phyloP scores from a whole-genome alignment of 164 flowering plant genomes.

The Piper betle region DNA sequence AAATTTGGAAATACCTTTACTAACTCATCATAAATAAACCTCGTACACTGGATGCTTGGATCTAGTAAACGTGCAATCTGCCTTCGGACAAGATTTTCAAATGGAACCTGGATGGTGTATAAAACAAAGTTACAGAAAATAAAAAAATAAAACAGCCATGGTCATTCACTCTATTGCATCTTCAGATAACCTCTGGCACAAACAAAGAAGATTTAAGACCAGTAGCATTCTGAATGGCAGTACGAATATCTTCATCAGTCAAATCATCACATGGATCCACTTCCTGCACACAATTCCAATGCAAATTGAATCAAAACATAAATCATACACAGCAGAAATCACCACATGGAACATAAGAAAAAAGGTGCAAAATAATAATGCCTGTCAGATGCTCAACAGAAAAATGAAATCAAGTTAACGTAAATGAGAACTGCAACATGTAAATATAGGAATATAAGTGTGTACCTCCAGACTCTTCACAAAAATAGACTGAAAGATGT shows the following conservation, averaged over 20 bases:
- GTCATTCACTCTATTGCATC: background rate
- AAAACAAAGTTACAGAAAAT: background rate
- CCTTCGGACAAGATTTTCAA: constrained; percentile 82
- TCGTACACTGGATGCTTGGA: constrained; percentile 95
- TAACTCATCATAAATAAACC: constrained; percentile 82
- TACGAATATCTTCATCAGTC: constrained; percentile 89
- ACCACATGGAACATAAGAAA: too few relatives aligned
- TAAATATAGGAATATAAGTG: background rate
- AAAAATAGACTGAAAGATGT: constrained; percentile 82
- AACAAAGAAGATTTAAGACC: constrained; percentile 84
- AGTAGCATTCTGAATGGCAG: constrained; percentile 95
- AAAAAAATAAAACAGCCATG: constrained; percentile 24
- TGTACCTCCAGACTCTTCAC: constrained; percentile 92
- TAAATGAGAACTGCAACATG: background rate
- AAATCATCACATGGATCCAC: constrained; percentile 98
- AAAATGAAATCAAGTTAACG: background rate
- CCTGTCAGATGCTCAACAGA: background rate
- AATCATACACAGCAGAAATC: background rate
- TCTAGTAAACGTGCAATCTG: constrained; percentile 85
- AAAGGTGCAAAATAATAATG: too few relatives aligned
- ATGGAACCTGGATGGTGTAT: constrained; percentile 48
- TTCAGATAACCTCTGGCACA: constrained; percentile 70
- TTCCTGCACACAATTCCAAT: constrained; percentile 34
- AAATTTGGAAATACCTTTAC: constrained; percentile 43
- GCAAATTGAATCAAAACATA: background rate